Percentiles rank a stretch among this genome's conserved stretches.
Evolutionary conservation across 2,329 filamentous ascomycete genomes (phyloP).

Genomic region (Fusarium clavum): DNA sequence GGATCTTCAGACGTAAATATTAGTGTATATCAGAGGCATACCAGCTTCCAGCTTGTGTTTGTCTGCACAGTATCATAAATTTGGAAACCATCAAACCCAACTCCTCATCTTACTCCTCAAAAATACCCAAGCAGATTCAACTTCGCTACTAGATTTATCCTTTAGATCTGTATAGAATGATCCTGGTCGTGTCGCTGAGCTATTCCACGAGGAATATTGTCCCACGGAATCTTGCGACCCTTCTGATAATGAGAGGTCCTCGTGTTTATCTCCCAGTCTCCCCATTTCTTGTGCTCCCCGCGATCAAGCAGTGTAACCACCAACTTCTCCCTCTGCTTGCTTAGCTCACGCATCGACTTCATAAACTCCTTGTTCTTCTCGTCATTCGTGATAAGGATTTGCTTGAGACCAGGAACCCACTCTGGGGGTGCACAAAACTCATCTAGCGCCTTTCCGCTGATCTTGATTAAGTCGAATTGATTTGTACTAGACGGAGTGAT

Average conservation of each 20-base stretch:
- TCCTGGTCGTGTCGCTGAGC: background rate
- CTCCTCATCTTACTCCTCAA: background rate
- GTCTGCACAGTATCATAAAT: background rate
- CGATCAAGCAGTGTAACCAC: background rate
- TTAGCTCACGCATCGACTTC: background rate
- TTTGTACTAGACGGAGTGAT: background rate
- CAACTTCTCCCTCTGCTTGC: background rate
- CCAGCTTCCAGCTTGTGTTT: background rate
- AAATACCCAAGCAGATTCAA: background rate
- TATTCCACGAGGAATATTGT: background rate
- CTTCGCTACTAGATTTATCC: fast-evolving
- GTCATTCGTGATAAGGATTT: background rate
- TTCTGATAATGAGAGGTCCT: background rate
- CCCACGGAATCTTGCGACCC: background rate
- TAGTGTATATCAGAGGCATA: background rate
- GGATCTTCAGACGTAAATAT: fast-evolving
- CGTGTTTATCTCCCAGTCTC: background rate
- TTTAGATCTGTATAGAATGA: background rate
- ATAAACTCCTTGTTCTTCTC: background rate
- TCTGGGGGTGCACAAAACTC: background rate
- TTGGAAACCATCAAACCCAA: background rate
- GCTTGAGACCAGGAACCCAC: background rate
- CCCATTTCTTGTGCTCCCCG: background rate
- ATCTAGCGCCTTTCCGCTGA: background rate
- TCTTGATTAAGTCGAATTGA: background rate